Percentiles rank a stretch among this genome's conserved stretches.
phyloP scores from a whole-genome alignment of 2,329 filamentous ascomycete genomes.

The Thermochaetoides dissita region DNA sequence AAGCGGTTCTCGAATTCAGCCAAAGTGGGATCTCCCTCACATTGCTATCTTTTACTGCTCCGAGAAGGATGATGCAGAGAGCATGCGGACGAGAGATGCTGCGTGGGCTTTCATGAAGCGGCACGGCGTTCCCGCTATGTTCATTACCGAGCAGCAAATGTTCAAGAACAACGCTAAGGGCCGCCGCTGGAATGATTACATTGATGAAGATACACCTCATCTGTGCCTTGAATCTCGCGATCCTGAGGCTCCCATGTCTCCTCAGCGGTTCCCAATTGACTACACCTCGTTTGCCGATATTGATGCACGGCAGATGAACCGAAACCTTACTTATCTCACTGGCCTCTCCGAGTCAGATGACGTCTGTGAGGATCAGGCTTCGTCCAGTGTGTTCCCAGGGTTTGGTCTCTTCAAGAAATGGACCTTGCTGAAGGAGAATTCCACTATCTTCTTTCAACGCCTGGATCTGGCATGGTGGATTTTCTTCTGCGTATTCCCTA shows the following conservation, averaged over 20 bases:
- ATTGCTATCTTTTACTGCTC: conserved; percentile 35
- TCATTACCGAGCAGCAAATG: conserved; percentile 31
- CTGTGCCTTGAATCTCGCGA: conserved; percentile 32
- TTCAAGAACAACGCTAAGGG: conserved; percentile 22
- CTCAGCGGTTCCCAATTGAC: conserved; percentile 33
- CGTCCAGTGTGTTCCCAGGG: not conserved
- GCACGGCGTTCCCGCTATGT: conserved; percentile 32
- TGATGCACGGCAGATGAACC: conserved; percentile 38
- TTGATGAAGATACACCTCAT: conserved; percentile 31
- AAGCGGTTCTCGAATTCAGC: conserved; percentile 26
- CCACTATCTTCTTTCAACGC: not conserved
- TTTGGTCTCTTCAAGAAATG: not conserved
- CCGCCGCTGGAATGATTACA: conserved; percentile 21
- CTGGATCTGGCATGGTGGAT: conserved; percentile 4
- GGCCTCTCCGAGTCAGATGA: conserved; percentile 19
- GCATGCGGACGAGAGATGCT: conserved; percentile 25
- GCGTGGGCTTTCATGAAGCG: conserved; percentile 33
- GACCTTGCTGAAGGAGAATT: not conserved
- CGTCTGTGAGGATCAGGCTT: not conserved
- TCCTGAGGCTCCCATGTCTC: conserved; percentile 21
- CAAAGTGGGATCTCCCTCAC: conserved; percentile 33
- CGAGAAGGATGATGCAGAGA: conserved; percentile 26
- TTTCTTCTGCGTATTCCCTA: conserved; percentile 4
- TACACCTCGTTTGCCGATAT: conserved; percentile 34
- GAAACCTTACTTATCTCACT: conserved; percentile 36